Evolutionary conservation across 2,329 filamentous ascomycete genomes (phyloP).

Genomic region (Fusarium heterosporum): DNA sequence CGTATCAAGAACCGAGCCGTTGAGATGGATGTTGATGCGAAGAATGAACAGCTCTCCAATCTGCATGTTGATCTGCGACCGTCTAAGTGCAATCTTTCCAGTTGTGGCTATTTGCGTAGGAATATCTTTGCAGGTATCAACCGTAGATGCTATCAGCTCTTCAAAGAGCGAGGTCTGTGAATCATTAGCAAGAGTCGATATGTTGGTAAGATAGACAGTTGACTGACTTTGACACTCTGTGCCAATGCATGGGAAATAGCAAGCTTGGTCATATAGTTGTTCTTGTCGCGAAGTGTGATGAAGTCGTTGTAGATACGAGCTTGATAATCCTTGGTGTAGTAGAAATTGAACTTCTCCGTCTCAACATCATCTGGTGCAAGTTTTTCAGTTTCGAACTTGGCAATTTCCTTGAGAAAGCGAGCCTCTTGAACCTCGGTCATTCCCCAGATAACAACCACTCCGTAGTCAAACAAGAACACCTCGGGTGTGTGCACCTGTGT

Average conservation of each 20-base stretch:
- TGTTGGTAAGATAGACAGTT: not conserved
- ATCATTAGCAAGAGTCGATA: conserved; percentile 30
- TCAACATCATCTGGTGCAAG: conserved; percentile 89
- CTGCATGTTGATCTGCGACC: conserved; percentile 98
- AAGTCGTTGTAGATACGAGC: conserved; percentile 99
- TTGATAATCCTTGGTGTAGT: conserved; percentile 98
- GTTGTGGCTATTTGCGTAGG: conserved; percentile 92
- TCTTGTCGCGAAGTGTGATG: conserved; percentile 92
- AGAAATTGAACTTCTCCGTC: conserved; percentile 98
- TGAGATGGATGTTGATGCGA: conserved; percentile 96
- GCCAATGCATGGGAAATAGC: conserved; percentile 95
- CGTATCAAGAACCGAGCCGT: conserved; percentile 95
- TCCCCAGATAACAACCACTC: conserved; percentile 97
- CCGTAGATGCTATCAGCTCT: conserved; percentile 92
- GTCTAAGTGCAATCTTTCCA: conserved; percentile 88
- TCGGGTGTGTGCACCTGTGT: conserved; percentile 91
- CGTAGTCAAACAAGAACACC: conserved; percentile 96
- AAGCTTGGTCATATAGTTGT: conserved; percentile 97
- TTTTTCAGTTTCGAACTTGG: conserved; percentile 94
- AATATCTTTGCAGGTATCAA: conserved; percentile 92
- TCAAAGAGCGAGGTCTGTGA: conserved; percentile 90
- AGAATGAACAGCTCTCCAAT: conserved; percentile 98
- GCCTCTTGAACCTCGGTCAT: conserved; percentile 93
- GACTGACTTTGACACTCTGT: conserved; percentile 86
- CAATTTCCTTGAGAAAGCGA: conserved; percentile 90